These are phyloP conservation scores for Furcasterigmium furcatum DNA, from an alignment of 2,329 filamentous ascomycete species.

Conservation along the genomic window DNA sequence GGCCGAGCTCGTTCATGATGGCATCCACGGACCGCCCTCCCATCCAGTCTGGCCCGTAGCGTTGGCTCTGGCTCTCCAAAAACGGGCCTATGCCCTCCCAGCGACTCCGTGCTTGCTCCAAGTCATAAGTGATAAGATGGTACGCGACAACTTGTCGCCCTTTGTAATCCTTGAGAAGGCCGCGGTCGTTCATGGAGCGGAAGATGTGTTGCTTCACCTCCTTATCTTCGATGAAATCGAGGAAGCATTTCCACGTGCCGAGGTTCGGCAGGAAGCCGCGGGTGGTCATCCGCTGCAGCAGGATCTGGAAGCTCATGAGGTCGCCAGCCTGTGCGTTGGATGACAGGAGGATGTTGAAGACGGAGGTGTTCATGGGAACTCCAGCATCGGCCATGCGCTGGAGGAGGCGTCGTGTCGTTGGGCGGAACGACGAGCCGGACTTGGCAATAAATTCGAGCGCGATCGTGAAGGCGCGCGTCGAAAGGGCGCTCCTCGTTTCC, in stretches of 20 bases:
- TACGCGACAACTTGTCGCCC: constrained; percentile 33
- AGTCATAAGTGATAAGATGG: constrained; percentile 39
- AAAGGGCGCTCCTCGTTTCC: constrained; percentile 26
- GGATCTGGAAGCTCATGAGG: constrained; percentile 35
- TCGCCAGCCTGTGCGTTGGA: constrained; percentile 25
- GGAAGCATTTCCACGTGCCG: constrained; percentile 45
- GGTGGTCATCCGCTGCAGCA: constrained; percentile 36
- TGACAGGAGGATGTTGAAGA: constrained; percentile 44
- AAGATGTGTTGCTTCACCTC: constrained; percentile 45
- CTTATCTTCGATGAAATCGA: constrained; percentile 56
- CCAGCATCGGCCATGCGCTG: constrained; percentile 28
- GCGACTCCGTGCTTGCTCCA: constrained; percentile 31
- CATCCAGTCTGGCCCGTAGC: constrained; percentile 46
- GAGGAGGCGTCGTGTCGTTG: constrained; percentile 28
- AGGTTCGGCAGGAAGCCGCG: constrained; percentile 36
- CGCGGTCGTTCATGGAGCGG: constrained; percentile 40
- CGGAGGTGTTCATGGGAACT: constrained; percentile 39
- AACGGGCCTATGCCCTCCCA: constrained; percentile 32
- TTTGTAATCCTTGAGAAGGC: constrained; percentile 33
- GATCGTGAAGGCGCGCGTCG: constrained; percentile 36
- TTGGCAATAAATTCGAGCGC: constrained; percentile 37
- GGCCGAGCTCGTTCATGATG: constrained; percentile 38
- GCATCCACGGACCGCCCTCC: constrained; percentile 28
- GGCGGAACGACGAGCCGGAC: constrained; percentile 18
- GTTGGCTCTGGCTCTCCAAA: constrained; percentile 31